A percentile compares a stretch with the other conserved stretches of the same genome.
Evolutionary conservation across 805 yeast genomes (phyloP).

Genomic region (Spathaspora gorwiae): DNA sequence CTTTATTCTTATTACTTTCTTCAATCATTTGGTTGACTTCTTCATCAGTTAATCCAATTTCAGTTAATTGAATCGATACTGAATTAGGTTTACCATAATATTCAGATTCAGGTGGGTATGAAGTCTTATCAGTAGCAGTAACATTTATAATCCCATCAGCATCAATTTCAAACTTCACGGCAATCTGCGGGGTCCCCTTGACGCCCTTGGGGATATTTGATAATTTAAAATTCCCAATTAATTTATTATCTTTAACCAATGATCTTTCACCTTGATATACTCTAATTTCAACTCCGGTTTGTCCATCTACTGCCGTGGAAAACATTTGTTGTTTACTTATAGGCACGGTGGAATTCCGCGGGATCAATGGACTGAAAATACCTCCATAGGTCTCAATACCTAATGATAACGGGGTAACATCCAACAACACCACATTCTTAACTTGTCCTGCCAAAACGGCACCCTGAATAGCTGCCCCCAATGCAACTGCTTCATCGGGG

Average conservation of each 20-base stretch:
- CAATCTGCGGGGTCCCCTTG: slow-evolving; percentile 76
- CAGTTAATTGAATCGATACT: slow-evolving; percentile 63
- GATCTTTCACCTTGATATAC: slow-evolving; percentile 82
- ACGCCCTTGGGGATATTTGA: slow-evolving; percentile 71
- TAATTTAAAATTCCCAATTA: slow-evolving; percentile 70
- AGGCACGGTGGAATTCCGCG: slow-evolving; percentile 75
- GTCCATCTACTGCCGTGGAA: slow-evolving; percentile 81
- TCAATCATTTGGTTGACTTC: slow-evolving; percentile 61
- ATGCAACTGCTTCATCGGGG: slow-evolving; percentile 92
- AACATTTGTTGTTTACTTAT: slow-evolving; percentile 68
- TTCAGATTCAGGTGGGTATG: slow-evolving; percentile 32
- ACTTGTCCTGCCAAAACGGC: slow-evolving; percentile 82
- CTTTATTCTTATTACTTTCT: slow-evolving; percentile 62
- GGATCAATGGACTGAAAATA: slow-evolving; percentile 71
- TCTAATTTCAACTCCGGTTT: slow-evolving; percentile 75
- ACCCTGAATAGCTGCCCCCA: slow-evolving; percentile 89
- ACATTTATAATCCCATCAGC: slow-evolving; percentile 71
- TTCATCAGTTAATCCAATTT: slow-evolving; percentile 63
- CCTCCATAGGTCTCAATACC: slow-evolving; percentile 88
- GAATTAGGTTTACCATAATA: slow-evolving; percentile 44
- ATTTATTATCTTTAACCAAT: slow-evolving; percentile 69
- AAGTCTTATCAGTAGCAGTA: slow-evolving; percentile 51
- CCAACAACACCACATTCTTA: slow-evolving; percentile 69
- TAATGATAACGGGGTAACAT: slow-evolving; percentile 77
- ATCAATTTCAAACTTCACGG: slow-evolving; percentile 73